These are phyloP conservation scores for Trametes maxima DNA, from an alignment of 768 basidiomycete species.

Conservation along the genomic window DNA sequence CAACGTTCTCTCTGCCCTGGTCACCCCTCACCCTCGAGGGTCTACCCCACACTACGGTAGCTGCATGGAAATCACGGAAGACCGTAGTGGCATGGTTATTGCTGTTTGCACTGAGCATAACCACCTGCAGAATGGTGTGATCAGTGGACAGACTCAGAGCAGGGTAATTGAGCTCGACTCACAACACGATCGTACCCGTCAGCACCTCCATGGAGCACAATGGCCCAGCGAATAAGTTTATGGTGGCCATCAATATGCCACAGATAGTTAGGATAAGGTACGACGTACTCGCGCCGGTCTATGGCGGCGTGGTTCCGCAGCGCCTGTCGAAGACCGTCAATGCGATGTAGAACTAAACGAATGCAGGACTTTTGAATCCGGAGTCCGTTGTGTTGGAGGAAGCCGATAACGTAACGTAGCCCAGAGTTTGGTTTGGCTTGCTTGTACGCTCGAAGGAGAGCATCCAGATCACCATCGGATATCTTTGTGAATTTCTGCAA, in stretches of 20 bases:
- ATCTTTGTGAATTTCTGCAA: neutral
- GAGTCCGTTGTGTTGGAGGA: neutral
- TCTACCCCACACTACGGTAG: neutral
- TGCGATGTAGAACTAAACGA: neutral
- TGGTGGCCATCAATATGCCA: neutral
- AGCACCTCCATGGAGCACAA: neutral
- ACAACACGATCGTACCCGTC: neutral
- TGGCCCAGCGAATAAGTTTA: neutral
- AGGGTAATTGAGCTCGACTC: no score
- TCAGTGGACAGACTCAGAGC: no score
- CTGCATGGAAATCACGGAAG: neutral
- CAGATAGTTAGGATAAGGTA: neutral
- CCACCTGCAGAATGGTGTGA: neutral
- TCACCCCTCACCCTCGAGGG: conserved; percentile 36
- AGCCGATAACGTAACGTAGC: neutral
- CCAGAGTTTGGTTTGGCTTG: neutral
- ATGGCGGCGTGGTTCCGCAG: neutral
- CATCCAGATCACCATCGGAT: neutral
- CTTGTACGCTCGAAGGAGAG: neutral
- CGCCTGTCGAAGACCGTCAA: neutral
- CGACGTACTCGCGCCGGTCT: neutral
- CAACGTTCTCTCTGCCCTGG: conserved; percentile 42
- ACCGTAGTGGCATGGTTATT: neutral
- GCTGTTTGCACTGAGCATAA: neutral
- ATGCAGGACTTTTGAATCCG: neutral